Conservation (phyloP, 345 rosid genomes). For the Lepidium africanum region DNA sequence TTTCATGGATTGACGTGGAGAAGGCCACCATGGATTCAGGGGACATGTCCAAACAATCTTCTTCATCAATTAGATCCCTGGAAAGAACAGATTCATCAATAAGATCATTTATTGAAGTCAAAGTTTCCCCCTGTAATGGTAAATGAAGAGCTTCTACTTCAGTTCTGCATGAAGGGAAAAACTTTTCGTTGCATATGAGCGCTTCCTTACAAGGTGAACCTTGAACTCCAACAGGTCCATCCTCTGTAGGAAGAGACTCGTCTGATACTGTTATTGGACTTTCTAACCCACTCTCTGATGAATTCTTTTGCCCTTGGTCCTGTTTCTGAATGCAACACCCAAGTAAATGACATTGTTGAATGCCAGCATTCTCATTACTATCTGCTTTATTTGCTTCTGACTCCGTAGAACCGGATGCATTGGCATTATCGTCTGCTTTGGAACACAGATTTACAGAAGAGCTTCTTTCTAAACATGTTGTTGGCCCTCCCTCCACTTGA, state of each 20-base stretch:
- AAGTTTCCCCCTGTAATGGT: not conserved
- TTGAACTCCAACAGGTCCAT: not conserved
- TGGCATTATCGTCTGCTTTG: not conserved
- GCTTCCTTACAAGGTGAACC: not conserved
- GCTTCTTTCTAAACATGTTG: constrained; percentile 1
- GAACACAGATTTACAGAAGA: not conserved
- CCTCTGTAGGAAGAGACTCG: not conserved
- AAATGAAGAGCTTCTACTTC: not conserved
- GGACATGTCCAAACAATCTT: constrained; percentile 3
- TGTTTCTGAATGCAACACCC: not conserved
- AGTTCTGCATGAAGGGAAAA: not conserved
- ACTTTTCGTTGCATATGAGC: not conserved
- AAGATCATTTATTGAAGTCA: not conserved
- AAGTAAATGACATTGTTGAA: not conserved
- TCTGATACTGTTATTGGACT: not conserved
- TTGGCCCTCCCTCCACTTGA: not conserved
- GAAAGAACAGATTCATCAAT: not conserved
- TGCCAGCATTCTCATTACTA: not conserved
- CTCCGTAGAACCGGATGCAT: no score
- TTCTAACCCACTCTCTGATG: not conserved
- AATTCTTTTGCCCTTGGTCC: not conserved
- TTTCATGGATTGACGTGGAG: constrained; percentile 21
- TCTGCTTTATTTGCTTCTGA: no score
- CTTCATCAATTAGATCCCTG: not conserved
- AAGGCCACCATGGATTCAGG: not conserved